Base-by-base conservation (phyloP, 495 filamentous ascomycete genomes). In the Amphirosellinia nigrospora region DNA sequence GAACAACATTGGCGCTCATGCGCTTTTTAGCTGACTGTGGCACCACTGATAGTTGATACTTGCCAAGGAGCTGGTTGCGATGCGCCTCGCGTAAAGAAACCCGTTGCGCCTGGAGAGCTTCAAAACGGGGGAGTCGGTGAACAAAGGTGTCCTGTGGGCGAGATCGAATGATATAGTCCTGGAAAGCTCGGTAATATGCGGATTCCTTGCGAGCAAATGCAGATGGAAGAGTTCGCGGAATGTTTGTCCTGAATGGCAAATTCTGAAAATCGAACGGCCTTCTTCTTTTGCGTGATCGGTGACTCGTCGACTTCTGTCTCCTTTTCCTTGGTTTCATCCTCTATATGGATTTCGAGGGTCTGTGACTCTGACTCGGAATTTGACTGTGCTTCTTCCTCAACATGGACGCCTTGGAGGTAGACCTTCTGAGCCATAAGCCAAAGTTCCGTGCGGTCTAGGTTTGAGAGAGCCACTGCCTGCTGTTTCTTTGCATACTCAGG, bases 121-220 rank as follows among this genome's bases (percentile, higher is more conserved):
- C 96, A 64, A 94, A 96, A 58, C 96, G 90, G 36, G 92, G 87
- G 70, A 92, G 89, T 4, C 92, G 90, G 77, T 97, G 92, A 68
- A 94, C 84, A 74, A 96, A 96, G 15, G 89, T 87, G 78, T 98
- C 96, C n/a, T 76, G 81, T 61, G 84, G 81, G 66, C 82, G 85
- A 32, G 86, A 87, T 50, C 83, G 83, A 39, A 88, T 84, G 53
- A 88, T 81, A 53, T 91, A 83, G 53, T 90, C 88, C 70, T 92
- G 89, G 78, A 97, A 98, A 32, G 93, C 93, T 70, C 93, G 90
- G 85, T 95, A 94, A 77, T 96, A 97, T n/a, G 94, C 92, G 1
- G 91, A 91, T 73, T 96, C 93, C 75, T 89, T 83, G 75, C 84
- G 78, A 75, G 77, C 55, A 72, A 84, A 64, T 75, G 82, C 83